These are phyloP conservation scores for Saccharomyces uvarum DNA, from an alignment of 1,139 yeast species.

Conservation along the genomic window DNA sequence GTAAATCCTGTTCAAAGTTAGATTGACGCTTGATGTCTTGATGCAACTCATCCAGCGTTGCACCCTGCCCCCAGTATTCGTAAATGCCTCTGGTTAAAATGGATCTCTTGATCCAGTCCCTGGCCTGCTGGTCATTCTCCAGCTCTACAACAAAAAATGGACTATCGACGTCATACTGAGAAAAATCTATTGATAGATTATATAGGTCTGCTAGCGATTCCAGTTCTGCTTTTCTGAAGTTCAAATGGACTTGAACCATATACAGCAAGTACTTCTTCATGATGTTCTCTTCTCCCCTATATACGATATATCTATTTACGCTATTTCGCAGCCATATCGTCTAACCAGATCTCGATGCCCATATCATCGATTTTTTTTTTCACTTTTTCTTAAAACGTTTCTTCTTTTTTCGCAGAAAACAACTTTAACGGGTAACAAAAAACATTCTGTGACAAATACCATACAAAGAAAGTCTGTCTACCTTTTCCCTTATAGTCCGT, in stretches of 20 bases:
- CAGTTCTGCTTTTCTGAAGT: conserved; percentile 74
- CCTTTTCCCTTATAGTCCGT: too few relatives aligned
- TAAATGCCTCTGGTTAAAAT: conserved; percentile 69
- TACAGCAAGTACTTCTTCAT: conserved; percentile 53
- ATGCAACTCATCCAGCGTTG: conserved; percentile 50
- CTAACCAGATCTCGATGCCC: background rate
- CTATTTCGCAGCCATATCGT: background rate
- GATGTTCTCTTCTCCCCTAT: background rate
- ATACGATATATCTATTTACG: background rate
- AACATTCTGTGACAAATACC: background rate
- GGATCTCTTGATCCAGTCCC: conserved; percentile 54
- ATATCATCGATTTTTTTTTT: background rate
- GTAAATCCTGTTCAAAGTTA: conserved; percentile 15
- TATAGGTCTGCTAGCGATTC: conserved; percentile 71
- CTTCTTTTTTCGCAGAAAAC: background rate
- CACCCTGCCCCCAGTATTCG: conserved; percentile 78
- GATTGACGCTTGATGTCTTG: conserved; percentile 38
- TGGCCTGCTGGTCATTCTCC: conserved; percentile 59
- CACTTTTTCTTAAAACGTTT: background rate
- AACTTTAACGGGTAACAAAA: background rate
- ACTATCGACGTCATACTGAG: conserved; percentile 46
- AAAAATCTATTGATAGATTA: conserved; percentile 50
- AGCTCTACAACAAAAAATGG: conserved; percentile 72
- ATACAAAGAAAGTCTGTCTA: background rate
- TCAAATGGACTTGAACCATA: conserved; percentile 77